These are phyloP conservation scores for Arxiozyma telluris DNA, from an alignment of 1,139 yeast genomes.

Conservation along the genomic window DNA sequence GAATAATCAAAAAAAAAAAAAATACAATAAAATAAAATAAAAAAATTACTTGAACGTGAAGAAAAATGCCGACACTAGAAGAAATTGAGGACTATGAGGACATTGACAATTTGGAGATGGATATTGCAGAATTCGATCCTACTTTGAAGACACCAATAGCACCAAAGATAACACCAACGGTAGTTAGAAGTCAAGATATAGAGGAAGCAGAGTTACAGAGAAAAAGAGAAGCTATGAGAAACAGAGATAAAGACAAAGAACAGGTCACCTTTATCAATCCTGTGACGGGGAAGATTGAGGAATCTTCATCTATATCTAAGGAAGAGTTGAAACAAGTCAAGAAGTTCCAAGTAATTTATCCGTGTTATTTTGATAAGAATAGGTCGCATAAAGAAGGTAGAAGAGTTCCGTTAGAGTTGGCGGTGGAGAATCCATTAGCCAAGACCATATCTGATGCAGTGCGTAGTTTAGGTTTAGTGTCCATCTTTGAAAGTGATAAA, in stretches of 20 bases:
- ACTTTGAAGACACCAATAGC: conserved; percentile 58
- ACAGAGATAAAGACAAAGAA: conserved; percentile 8
- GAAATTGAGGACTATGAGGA: conserved; percentile 77
- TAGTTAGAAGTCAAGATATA: conserved; percentile 56
- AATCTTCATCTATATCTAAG: conserved; percentile 25
- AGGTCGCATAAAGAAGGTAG: conserved; percentile 78
- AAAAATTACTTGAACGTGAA: neutral
- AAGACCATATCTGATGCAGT: conserved; percentile 66
- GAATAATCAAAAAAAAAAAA: too few species aligned
- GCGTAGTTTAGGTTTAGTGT: conserved; percentile 30
- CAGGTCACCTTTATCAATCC: conserved; percentile 24
- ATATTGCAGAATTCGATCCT: conserved; percentile 85
- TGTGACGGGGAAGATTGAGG: conserved; percentile 19
- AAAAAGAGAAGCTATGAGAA: conserved; percentile 2
- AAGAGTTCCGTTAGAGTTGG: conserved; percentile 54
- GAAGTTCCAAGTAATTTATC: conserved; percentile 68
- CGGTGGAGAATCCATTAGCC: conserved; percentile 84
- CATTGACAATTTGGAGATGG: conserved; percentile 88
- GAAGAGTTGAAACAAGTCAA: conserved; percentile 45
- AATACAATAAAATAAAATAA: too few species aligned
- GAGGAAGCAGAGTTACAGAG: conserved; percentile 26
- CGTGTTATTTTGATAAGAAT: conserved; percentile 80
- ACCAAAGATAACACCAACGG: conserved; percentile 51
- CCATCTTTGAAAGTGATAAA: conserved; percentile 66
- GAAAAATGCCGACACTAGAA: conserved; percentile 64